Conservation (phyloP, 257 asterid genomes). For the Oldenlandia corymbosa region DNA sequence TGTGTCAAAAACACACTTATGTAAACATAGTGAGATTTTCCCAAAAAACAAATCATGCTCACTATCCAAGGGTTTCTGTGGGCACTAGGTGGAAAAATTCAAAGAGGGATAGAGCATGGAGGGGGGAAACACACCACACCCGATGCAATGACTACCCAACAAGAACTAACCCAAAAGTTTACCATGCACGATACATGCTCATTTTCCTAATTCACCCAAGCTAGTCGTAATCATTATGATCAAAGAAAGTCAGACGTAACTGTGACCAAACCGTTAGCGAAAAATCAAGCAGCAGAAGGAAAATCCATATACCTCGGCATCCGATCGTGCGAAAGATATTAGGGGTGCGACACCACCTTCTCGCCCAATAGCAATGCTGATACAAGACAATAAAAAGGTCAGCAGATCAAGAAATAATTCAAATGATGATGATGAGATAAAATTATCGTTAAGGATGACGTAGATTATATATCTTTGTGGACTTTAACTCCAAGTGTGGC, state of each 20-base stretch:
- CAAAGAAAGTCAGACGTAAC: background rate
- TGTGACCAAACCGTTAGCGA: background rate
- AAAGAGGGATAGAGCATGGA: background rate
- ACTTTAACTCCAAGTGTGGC: too few species aligned
- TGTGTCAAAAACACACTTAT: too few species aligned
- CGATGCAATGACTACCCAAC: constrained; percentile 1
- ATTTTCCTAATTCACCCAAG: background rate
- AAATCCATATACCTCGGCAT: constrained; percentile 45
- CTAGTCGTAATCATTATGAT: background rate
- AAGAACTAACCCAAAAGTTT: constrained; percentile 3
- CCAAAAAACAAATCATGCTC: background rate
- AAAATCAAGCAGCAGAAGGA: background rate
- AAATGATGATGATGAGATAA: background rate
- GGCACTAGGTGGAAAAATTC: background rate
- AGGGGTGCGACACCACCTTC: constrained; percentile 92
- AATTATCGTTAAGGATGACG: background rate
- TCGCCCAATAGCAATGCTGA: constrained; percentile 81
- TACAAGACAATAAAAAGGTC: constrained; percentile 6
- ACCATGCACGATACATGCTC: background rate
- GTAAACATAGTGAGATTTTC: background rate
- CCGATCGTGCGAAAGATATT: constrained; percentile 66
- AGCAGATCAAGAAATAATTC: constrained; percentile 2
- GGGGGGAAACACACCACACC: background rate
- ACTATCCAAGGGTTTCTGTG: background rate
- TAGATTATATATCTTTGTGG: background rate